Evolutionary conservation across 371 early-diverging fungal species (phyloP).

Genomic region (Dichotomocladium elegans): DNA sequence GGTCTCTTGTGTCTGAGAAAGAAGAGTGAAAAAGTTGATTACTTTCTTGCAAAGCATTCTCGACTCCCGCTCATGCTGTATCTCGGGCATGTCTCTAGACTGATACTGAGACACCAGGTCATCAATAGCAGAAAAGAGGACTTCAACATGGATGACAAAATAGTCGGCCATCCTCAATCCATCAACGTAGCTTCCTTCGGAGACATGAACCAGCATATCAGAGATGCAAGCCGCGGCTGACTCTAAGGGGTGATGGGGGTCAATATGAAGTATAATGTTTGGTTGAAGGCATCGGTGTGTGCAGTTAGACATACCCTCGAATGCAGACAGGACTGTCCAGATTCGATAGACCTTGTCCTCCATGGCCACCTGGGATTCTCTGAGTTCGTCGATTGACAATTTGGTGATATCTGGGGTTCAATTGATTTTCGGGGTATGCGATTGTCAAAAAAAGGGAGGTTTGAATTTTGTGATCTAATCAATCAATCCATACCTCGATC

Average conservation of each 20-base stretch:
- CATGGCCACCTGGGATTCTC: slow-evolving; percentile 47
- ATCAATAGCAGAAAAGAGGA: slow-evolving; percentile 89
- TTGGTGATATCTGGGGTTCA: slow-evolving; percentile 16
- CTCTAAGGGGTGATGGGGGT: slow-evolving; percentile 41
- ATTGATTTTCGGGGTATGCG: not conserved
- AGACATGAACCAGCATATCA: slow-evolving; percentile 91
- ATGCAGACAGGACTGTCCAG: slow-evolving; percentile 83
- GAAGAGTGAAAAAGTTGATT: slow-evolving; percentile 86
- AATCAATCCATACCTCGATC: not conserved
- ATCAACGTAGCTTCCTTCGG: slow-evolving; percentile 77
- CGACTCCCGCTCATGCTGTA: slow-evolving; percentile 81
- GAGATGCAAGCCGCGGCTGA: slow-evolving; percentile 96
- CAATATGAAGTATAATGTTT: not conserved
- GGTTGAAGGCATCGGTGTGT: not conserved
- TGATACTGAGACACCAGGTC: slow-evolving; percentile 39
- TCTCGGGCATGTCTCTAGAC: slow-evolving; percentile 32
- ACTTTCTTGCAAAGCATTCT: slow-evolving; percentile 89
- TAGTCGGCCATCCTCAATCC: slow-evolving; percentile 87
- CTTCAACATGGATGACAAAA: slow-evolving; percentile 92
- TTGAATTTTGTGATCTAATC: not conserved
- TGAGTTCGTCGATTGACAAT: slow-evolving; percentile 44
- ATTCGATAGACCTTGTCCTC: slow-evolving; percentile 83
- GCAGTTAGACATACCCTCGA: slow-evolving; percentile 37
- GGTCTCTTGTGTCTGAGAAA: slow-evolving; percentile 77
- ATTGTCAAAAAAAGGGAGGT: not conserved